A percentile compares a stretch with the other conserved stretches of the same genome.
phyloP scores from a whole-genome alignment of 768 basidiomycete species.

The Boletus vermiculosoides region DNA sequence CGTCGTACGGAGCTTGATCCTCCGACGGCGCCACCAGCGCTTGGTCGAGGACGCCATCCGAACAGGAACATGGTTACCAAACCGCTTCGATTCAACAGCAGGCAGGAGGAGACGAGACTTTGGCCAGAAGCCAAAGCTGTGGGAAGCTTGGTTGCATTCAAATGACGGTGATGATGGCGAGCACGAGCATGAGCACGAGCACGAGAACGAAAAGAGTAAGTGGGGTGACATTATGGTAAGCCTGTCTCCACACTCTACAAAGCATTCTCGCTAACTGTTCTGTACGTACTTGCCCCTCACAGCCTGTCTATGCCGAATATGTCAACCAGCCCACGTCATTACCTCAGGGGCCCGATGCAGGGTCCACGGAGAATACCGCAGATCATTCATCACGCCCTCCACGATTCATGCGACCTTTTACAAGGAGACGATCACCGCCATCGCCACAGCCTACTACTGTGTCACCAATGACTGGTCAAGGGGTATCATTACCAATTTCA shows the following conservation, averaged over 20 bases:
- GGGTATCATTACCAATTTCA: slow-evolving; percentile 1
- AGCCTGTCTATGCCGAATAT: slow-evolving; percentile 29
- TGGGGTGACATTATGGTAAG: slow-evolving; percentile 33
- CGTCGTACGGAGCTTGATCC: slow-evolving; percentile 59
- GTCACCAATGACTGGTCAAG: slow-evolving; percentile 1
- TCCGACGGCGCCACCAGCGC: slow-evolving; percentile 59
- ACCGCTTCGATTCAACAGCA: slow-evolving; percentile 9
- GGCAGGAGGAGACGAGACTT: slow-evolving; percentile 27
- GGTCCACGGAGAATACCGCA: neutral
- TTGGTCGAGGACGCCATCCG: slow-evolving; percentile 63
- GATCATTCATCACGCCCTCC: slow-evolving; percentile 9
- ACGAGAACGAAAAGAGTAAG: slow-evolving; percentile 17
- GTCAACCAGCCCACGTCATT: slow-evolving; percentile 12
- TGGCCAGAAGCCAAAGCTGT: slow-evolving; percentile 32
- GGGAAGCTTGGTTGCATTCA: slow-evolving; percentile 27
- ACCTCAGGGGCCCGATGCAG: neutral
- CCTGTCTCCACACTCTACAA: neutral
- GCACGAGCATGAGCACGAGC: slow-evolving; percentile 12
- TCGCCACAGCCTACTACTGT: slow-evolving; percentile 9
- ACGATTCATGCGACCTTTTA: slow-evolving; percentile 21
- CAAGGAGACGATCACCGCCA: slow-evolving; percentile 12
- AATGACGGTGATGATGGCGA: slow-evolving; percentile 9
- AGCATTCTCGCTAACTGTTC: neutral
- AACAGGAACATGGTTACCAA: slow-evolving; percentile 58
- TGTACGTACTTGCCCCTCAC: neutral